Conservation (phyloP, 1,284 basidiomycete species). For the Coriolopsis trogii region DNA sequence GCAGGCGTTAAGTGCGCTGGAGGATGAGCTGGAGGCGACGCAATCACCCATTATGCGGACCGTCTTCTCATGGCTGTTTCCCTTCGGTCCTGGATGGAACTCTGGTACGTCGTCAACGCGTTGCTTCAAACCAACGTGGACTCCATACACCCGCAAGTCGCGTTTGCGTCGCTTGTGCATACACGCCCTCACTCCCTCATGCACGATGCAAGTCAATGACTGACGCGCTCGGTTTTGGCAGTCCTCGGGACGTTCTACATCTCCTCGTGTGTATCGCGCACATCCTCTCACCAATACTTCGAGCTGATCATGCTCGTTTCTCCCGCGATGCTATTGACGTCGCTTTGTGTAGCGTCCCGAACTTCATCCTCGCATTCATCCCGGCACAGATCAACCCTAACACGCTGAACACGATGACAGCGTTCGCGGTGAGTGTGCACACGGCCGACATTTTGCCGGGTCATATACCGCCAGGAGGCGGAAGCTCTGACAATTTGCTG, state of each 20-base stretch:
- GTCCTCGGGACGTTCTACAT: conserved; percentile 92
- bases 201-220: not conserved
- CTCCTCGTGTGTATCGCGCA: conserved; percentile 69
- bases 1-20: conserved; percentile 59
- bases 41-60: conserved; percentile 76
- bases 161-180: not conserved
- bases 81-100: conserved; percentile 87
- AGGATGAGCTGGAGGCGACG: conserved; percentile 58
- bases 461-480: not conserved
- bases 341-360: conserved; percentile 67
- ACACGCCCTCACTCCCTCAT: not conserved
- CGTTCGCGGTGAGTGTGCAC: conserved; percentile 66
- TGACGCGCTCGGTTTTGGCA: conserved; percentile 26
- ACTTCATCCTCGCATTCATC: conserved; percentile 90
- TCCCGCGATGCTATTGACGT: not conserved
- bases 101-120: conserved; percentile 48
- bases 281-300: conserved; percentile 20
- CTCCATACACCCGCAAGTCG: not conserved
- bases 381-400: conserved; percentile 81
- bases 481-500: not conserved
- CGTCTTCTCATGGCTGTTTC: conserved; percentile 80
- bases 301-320: conserved; percentile 18
- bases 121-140: conserved; percentile 22
- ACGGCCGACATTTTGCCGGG: conserved; percentile 19
- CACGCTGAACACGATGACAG: conserved; percentile 90